Conservation (phyloP, 2,329 filamentous ascomycete species). For the Ceratocystis alfenasii region DNA sequence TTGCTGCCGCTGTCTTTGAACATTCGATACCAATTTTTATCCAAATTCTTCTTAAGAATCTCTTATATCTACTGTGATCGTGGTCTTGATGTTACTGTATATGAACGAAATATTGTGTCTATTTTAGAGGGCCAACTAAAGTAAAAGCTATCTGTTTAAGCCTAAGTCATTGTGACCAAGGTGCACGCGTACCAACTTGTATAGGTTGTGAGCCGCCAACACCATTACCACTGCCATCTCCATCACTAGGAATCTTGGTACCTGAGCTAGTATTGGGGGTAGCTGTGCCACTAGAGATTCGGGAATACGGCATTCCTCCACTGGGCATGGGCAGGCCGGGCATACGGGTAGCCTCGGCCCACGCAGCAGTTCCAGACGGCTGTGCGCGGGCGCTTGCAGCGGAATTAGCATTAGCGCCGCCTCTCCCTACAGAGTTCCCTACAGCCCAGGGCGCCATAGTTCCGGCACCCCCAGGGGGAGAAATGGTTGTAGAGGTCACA, state of each 20-base stretch:
- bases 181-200: slow-evolving; percentile 33
- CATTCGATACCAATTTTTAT: slow-evolving; percentile 15
- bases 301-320: slow-evolving; percentile 33
- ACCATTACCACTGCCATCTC: neutral
- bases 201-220: slow-evolving; percentile 15
- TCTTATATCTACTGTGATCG: neutral
- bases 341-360: slow-evolving; percentile 35
- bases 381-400: neutral
- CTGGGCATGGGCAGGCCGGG: slow-evolving; percentile 26
- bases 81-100: neutral
- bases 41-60: neutral
- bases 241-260: slow-evolving; percentile 18
- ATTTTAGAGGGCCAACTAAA: too few species aligned
- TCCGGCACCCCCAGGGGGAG: slow-evolving; percentile 28
- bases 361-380: slow-evolving; percentile 31
- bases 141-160: neutral
- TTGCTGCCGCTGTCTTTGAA: slow-evolving; percentile 13
- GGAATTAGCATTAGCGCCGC: neutral
- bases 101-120: too few species aligned
- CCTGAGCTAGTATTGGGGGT: neutral
- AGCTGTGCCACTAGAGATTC: slow-evolving; percentile 25
- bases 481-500: slow-evolving; percentile 8
- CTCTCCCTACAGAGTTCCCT: neutral
- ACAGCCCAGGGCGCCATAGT: slow-evolving; percentile 12
- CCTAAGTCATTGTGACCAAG: slow-evolving; percentile 33